Evolutionary conservation across 176 grass and related monocot species (phyloP).

Genomic region (Thalia dealbata): DNA sequence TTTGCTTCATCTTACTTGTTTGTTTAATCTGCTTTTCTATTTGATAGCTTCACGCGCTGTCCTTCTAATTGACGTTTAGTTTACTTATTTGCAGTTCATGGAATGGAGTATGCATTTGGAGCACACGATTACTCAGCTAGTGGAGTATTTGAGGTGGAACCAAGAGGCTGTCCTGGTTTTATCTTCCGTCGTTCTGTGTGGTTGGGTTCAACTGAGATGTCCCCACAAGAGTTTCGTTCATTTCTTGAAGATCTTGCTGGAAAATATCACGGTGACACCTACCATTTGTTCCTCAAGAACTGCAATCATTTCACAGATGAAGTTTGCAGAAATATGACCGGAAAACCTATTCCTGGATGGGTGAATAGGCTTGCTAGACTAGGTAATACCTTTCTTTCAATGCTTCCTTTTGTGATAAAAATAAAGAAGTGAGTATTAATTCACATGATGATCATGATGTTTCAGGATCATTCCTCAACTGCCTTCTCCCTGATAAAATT

Average conservation of each 20-base stretch:
- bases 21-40: slow-evolving; percentile 16
- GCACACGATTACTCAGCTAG: slow-evolving; percentile 62
- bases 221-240: slow-evolving; percentile 43
- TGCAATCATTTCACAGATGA: slow-evolving; percentile 89
- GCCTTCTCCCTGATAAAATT: slow-evolving; percentile 68
- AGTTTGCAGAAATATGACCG: slow-evolving; percentile 43
- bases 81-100: slow-evolving; percentile 43
- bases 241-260: slow-evolving; percentile 54
- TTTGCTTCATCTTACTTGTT: not conserved
- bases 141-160: slow-evolving; percentile 76
- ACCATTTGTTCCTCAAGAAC: slow-evolving; percentile 74
- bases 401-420: not conserved
- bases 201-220: slow-evolving; percentile 54
- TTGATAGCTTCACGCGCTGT: slow-evolving; percentile 2
- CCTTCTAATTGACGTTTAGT: slow-evolving; percentile 10
- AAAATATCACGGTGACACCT: slow-evolving; percentile 58
- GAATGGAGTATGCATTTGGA: slow-evolving; percentile 70
- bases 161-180: slow-evolving; percentile 66
- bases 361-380: slow-evolving; percentile 80
- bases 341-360: slow-evolving; percentile 55
- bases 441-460: not conserved
- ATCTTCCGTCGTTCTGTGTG: slow-evolving; percentile 48
- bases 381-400: slow-evolving; percentile 33
- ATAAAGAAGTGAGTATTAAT: not conserved
- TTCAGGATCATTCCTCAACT: slow-evolving; percentile 75